These are phyloP conservation scores for Paraphaeosphaeria minitans DNA, from an alignment of 2,329 filamentous ascomycete species.

Conservation along the genomic window DNA sequence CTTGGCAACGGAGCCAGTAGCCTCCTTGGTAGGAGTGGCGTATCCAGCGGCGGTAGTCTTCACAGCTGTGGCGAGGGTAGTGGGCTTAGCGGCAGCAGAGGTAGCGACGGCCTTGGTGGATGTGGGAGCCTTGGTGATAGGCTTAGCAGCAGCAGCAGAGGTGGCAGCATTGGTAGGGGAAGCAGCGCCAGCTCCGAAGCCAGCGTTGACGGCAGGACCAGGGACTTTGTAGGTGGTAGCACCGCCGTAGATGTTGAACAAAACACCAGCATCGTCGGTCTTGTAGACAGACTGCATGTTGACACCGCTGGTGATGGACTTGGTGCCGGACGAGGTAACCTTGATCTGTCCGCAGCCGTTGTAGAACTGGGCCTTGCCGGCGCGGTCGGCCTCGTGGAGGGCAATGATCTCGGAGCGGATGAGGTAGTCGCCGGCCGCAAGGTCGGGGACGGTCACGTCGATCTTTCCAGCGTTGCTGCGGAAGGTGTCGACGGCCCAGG, in stretches of 20 bases:
- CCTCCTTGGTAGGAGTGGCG: conserved; percentile 2
- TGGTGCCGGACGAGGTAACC: conserved; percentile 42
- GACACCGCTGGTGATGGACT: conserved; percentile 48
- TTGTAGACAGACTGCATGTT: conserved; percentile 54
- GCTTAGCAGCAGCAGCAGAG: conserved; percentile 14
- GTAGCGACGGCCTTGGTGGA: conserved; percentile 2
- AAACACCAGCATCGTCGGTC: conserved; percentile 48
- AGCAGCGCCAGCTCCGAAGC: conserved; percentile 21
- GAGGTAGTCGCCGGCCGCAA: conserved; percentile 52
- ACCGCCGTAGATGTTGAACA: conserved; percentile 50
- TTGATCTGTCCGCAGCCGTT: conserved; percentile 53
- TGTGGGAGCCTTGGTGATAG: not conserved
- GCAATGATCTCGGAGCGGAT: conserved; percentile 54
- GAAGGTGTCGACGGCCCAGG: conserved; percentile 50
- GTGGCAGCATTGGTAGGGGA: conserved; percentile 7
- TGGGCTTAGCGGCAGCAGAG: conserved; percentile 17
- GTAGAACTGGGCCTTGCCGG: conserved; percentile 53
- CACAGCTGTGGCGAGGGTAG: conserved; percentile 17
- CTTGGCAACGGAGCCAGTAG: conserved; percentile 5
- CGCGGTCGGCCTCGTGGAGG: conserved; percentile 47
- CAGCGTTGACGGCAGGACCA: conserved; percentile 38
- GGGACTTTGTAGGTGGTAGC: conserved; percentile 12
- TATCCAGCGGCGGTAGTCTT: conserved; percentile 12
- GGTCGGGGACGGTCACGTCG: conserved; percentile 50
- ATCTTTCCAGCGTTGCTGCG: conserved; percentile 51